Evolutionary conservation across 1,284 basidiomycete species (phyloP), one percentile per base, ranked within the genome.

Genomic region (Tilletia setariae): DNA sequence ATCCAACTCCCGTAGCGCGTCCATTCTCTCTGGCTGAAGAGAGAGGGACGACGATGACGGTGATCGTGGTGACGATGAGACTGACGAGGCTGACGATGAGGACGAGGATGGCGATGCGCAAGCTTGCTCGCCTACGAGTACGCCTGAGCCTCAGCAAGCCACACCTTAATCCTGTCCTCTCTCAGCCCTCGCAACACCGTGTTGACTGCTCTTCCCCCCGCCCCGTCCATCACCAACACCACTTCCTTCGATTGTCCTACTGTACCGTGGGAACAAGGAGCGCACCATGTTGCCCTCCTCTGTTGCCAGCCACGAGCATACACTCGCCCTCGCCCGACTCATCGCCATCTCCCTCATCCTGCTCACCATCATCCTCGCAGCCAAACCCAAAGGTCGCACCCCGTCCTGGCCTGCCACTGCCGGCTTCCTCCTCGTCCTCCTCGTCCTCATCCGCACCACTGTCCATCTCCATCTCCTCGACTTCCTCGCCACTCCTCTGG

Each of bases 1-100:
- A 23, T 79, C 78, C 59, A 79, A 69, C 56, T 78, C 77, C n/a
- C 68, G 66, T 53, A 79, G 73, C 8, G 75, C 72, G 2, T 74
- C 77, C 78, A 79, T 78, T 59, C 2, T 70, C 25, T 9, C 43
- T 9, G 43, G 43, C 9, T 44, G 43, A 19, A 9, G 43, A 44
- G 43, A 19, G 43, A 19, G 43, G 43, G 43, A 44, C 11, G 43
- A 44, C 43, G 43, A 44, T 19, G 43, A 19, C 19, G 43, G 43
- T 44, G 43, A 19, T 44, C n/a, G n/a, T n/a, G n/a, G n/a, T n/a
- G n/a, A n/a, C n/a, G n/a, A n/a, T n/a, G n/a, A n/a, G n/a, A n/a
- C n/a, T n/a, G n/a, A n/a, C n/a, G n/a, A n/a, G n/a, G n/a, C n/a
- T n/a, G n/a, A n/a, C n/a, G n/a, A n/a, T n/a, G n/a, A n/a, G n/a